These are phyloP conservation scores for Staphylotrichum longicolle DNA, from an alignment of 495 filamentous ascomycete species.

Conservation along the genomic window DNA sequence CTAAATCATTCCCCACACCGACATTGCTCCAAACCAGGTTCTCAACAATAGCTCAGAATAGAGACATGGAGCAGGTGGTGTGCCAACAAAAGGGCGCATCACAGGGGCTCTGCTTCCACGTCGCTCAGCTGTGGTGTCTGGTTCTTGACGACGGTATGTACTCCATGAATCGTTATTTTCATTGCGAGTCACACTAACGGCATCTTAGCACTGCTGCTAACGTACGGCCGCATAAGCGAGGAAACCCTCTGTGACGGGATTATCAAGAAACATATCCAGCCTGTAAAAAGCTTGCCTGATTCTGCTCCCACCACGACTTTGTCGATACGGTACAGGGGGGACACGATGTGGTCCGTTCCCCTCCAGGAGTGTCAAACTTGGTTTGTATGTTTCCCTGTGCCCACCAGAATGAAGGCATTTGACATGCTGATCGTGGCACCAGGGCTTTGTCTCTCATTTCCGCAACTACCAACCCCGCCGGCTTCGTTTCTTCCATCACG, in stretches of 20 bases:
- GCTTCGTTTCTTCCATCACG: conserved; percentile 27
- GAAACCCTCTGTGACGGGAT: conserved; percentile 21
- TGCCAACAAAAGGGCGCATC: conserved; percentile 31
- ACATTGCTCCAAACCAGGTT: conserved; percentile 40
- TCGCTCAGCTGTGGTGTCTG: conserved; percentile 42
- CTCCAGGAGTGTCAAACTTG: conserved; percentile 36
- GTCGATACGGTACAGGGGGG: conserved; percentile 11
- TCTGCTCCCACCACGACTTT: conserved; percentile 5
- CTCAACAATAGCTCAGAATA: conserved; percentile 28
- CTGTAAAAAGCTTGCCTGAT: background rate
- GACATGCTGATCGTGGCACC: conserved; percentile 12
- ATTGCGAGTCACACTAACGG: background rate
- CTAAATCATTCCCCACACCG: conserved; percentile 34
- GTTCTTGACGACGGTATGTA: conserved; percentile 37
- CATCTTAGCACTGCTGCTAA: conserved; percentile 29
- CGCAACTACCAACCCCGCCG: conserved; percentile 37
- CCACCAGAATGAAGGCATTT: background rate
- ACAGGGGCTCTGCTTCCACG: conserved; percentile 37
- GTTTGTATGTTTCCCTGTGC: conserved; percentile 31
- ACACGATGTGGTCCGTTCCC: conserved; percentile 24
- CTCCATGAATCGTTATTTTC: background rate
- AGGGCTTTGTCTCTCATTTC: conserved; percentile 36
- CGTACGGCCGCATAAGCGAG: conserved; percentile 29
- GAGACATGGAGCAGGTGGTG: conserved; percentile 44
- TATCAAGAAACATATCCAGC: conserved; percentile 13